Conservation (phyloP, 192 early-diverging fungal genomes). For the Umbelopsis ramanniana region DNA sequence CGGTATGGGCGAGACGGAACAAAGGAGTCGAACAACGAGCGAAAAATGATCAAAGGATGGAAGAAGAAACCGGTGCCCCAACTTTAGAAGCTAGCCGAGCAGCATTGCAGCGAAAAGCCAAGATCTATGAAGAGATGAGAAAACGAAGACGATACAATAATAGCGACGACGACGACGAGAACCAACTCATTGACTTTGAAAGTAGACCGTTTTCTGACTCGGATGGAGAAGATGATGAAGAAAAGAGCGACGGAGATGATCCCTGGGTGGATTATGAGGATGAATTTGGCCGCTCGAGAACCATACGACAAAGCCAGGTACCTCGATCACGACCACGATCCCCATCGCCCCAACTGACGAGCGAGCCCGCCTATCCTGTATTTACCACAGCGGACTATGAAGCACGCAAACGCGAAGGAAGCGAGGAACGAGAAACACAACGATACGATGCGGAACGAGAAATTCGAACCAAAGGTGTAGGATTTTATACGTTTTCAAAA, state of each 20-base stretch:
- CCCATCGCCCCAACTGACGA: conserved; percentile 10
- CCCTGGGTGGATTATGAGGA: conserved; percentile 77
- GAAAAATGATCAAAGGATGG: conserved; percentile 37
- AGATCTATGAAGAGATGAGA: conserved; percentile 55
- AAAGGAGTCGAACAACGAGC: conserved; percentile 49
- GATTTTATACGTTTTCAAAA: conserved; percentile 71
- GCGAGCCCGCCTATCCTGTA: conserved; percentile 12
- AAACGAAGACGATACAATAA: conserved; percentile 14
- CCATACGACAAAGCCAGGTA: conserved; percentile 41
- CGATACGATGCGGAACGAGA: conserved; percentile 47
- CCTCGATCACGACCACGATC: conserved; percentile 24
- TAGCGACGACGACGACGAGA: conserved; percentile 49
- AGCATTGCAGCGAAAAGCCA: conserved; percentile 64
- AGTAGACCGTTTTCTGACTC: conserved; percentile 34
- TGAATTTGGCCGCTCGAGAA: conserved; percentile 74
- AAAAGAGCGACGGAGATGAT: conserved; percentile 54
- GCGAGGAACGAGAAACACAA: neutral
- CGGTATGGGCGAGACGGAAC: conserved; percentile 55
- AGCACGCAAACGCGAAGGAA: conserved; percentile 1
- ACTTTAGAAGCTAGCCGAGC: conserved; percentile 44
- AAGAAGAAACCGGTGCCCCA: conserved; percentile 30
- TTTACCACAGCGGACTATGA: neutral
- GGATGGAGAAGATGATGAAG: conserved; percentile 15
- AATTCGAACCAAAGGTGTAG: conserved; percentile 67
- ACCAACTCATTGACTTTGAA: conserved; percentile 65